These are phyloP conservation scores for Cercophora sp. DNA, from an alignment of 495 filamentous ascomycete genomes.

Conservation along the genomic window DNA sequence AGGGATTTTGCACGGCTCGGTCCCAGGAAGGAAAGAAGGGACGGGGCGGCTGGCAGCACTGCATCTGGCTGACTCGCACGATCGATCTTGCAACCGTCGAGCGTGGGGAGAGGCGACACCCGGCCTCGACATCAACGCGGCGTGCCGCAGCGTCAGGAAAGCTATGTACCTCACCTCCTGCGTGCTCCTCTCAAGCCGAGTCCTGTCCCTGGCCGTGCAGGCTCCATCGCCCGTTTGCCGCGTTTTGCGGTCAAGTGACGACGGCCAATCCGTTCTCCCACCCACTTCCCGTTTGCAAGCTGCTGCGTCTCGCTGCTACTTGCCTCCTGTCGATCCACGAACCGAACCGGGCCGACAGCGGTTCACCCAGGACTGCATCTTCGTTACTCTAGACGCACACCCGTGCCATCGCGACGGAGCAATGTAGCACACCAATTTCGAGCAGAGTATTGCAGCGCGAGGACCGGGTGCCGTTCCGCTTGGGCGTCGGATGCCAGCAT, in stretches of 20 bases:
- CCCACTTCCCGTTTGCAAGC: neutral
- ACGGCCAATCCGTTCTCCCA: neutral
- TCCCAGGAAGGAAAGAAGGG: constrained; percentile 8
- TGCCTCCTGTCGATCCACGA: constrained; percentile 16
- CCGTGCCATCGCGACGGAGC: no score
- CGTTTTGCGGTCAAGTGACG: constrained; percentile 3
- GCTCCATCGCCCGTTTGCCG: neutral
- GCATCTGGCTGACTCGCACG: constrained; percentile 20
- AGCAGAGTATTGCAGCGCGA: no score
- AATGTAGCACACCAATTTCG: no score
- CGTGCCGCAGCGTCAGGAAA: constrained; percentile 20
- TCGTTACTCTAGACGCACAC: no score
- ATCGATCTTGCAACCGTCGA: constrained; percentile 17
- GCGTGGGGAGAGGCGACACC: no score
- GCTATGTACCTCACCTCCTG: neutral
- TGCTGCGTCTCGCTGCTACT: neutral
- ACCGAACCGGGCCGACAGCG: constrained; percentile 15
- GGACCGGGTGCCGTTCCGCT: no score
- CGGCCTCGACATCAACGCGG: no score
- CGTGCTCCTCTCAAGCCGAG: no score
- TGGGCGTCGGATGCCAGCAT: constrained; percentile 8
- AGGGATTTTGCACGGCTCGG: neutral
- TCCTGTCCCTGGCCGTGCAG: neutral
- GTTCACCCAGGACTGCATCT: constrained; percentile 9
- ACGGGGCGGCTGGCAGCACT: constrained; percentile 9